Evolutionary conservation across 2,329 filamentous ascomycete genomes (phyloP).

Genomic region (Epichloe uncinata): DNA sequence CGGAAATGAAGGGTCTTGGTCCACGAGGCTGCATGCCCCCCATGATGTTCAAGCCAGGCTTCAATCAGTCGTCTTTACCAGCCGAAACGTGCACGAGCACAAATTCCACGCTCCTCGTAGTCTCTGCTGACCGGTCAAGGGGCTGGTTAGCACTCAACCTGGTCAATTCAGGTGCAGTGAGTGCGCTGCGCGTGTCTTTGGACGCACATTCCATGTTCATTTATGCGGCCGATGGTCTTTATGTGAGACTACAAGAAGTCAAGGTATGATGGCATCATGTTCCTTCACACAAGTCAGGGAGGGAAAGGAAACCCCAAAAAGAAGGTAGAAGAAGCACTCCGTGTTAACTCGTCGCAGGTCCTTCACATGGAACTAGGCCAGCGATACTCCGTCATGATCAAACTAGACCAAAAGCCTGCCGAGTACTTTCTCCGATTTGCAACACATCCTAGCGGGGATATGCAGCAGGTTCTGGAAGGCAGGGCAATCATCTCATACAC

Average conservation of each 20-base stretch:
- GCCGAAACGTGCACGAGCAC: constrained; percentile 3
- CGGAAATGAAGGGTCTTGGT: not conserved
- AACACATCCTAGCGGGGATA: constrained; percentile 2
- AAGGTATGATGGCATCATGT: not conserved
- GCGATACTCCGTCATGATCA: constrained; percentile 5
- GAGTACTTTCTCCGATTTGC: constrained; percentile 2
- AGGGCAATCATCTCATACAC: constrained; percentile 1
- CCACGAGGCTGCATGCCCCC: constrained; percentile 2
- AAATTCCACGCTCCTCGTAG: not conserved
- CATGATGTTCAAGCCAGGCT: constrained; percentile 5
- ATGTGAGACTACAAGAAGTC: not conserved
- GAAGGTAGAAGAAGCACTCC: no score
- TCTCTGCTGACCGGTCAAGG: not conserved
- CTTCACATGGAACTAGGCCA: constrained; percentile 2
- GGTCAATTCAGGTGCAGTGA: constrained; percentile 4
- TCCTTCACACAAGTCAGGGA: no score
- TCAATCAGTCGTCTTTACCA: constrained; percentile 1
- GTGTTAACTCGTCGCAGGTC: not conserved
- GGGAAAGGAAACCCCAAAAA: no score
- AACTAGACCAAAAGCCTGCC: constrained; percentile 3
- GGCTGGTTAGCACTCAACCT: constrained; percentile 5
- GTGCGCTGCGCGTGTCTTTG: constrained; percentile 3
- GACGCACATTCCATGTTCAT: constrained; percentile 4
- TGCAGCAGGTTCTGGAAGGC: constrained; percentile 3
- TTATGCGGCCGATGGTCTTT: constrained; percentile 3